phyloP scores from a whole-genome alignment of 1,284 basidiomycete genomes.

The Hypsizygus ulmarius region DNA sequence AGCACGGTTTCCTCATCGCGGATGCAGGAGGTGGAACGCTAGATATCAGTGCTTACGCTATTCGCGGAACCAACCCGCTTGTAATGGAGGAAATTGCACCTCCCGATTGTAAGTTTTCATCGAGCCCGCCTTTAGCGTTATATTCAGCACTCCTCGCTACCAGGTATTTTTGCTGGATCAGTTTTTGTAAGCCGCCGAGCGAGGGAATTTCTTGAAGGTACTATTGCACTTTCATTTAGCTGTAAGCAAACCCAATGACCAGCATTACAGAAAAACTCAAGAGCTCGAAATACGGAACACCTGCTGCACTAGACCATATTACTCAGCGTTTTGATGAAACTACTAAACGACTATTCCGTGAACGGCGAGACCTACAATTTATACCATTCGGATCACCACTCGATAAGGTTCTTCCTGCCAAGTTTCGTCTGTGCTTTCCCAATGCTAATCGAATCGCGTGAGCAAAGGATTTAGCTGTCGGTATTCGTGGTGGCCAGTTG shows the following conservation, averaged over 20 bases:
- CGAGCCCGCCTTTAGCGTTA: not conserved
- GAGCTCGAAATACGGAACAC: conserved; percentile 64
- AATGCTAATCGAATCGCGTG: not conserved
- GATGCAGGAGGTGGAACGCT: conserved; percentile 80
- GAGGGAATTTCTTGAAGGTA: conserved; percentile 64
- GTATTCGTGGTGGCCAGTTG: conserved; percentile 67
- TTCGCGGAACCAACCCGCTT: conserved; percentile 61
- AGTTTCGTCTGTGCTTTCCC: not conserved
- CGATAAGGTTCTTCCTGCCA: conserved; percentile 44
- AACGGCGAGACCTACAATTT: conserved; percentile 63
- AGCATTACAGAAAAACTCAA: conserved; percentile 57
- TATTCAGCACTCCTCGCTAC: conserved; percentile 9
- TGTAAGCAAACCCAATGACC: not conserved
- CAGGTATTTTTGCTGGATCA: conserved; percentile 74
- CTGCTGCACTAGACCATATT: conserved; percentile 67
- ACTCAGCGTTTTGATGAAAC: conserved; percentile 77
- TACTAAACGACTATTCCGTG: conserved; percentile 72
- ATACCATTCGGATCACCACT: conserved; percentile 75
- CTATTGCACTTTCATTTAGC: conserved; percentile 11
- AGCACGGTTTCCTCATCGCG: conserved; percentile 71
- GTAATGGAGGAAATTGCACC: conserved; percentile 79
- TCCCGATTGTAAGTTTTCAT: conserved; percentile 61
- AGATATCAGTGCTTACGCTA: conserved; percentile 75
- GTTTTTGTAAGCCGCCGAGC: conserved; percentile 77
- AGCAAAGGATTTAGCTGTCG: conserved; percentile 48